Evolutionary conservation across 2,329 filamentous ascomycete species (phyloP), one percentile per base, ranked within the genome.

Genomic region (Penicillium olsonii): DNA sequence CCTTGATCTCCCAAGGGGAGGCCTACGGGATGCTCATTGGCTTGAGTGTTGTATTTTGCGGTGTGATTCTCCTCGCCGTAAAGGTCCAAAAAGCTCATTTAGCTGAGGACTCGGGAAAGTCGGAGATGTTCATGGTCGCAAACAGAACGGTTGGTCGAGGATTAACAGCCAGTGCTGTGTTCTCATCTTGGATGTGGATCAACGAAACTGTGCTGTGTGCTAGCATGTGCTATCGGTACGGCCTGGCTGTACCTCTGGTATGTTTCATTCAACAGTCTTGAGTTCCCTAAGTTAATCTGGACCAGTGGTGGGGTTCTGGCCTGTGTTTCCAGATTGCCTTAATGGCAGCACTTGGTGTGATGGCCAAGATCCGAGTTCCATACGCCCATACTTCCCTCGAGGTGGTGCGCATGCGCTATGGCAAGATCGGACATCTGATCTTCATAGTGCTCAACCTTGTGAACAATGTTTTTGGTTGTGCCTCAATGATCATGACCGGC

Each of bases 321-420:
- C 67, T 74, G 10, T 74, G 66, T 33, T 78, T 78, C 42, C 74
- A 79, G 59, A 78, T 79, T 45, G 75, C 75, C 5, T 61, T 79
- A 27, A 78, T 80, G 73, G 75, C 76, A 2, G 69, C 70, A 1
- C 64, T 80, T 1, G 77, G 77, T 4, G 75, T 80, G 6, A 60
- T 78, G 37, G 73, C 73, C 11, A 80, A 79, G 57, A 69, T 78
- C 27, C 65, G 76, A 33, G 75, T 78, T 0, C 77, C 77, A 0
- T 77, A 78, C 48, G 77, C 77, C 0, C 77, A 79, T 48, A 79
- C 77, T 0, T 77, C 74, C 2, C 67, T 79, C 2, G 77, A 79
- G 54, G 78, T 80, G 37, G 73, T 79, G 33, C 68, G 69, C 4
- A 73, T 73, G 64, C 65, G 77, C 49, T 79, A 80, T 55, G 76